phyloP scores from a whole-genome alignment of 108 stramenopile genomes.

The Cyclotella choctawhatcheeana region DNA sequence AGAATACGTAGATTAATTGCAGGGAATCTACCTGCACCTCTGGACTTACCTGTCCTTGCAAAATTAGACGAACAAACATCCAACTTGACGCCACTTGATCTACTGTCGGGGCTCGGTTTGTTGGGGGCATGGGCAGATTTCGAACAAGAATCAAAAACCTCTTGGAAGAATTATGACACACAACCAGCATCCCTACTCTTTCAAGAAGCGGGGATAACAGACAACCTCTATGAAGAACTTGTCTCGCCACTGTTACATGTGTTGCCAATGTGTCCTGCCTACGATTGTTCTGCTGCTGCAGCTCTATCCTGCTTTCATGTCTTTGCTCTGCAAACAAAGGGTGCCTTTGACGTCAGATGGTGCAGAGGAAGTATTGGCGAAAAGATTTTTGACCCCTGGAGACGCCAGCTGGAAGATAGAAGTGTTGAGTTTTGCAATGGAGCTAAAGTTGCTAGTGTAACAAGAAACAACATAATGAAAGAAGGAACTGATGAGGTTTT shows the following conservation, averaged over 20 bases:
- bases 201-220: constrained; percentile 66
- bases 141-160: constrained; percentile 71
- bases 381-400: constrained; percentile 82
- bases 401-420: constrained; percentile 43
- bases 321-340: constrained; percentile 82
- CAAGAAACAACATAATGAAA: constrained; percentile 23
- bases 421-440: constrained; percentile 66
- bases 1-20: constrained; percentile 49
- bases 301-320: constrained; percentile 87
- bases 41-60: constrained; percentile 76
- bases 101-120: constrained; percentile 67
- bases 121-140: constrained; percentile 82
- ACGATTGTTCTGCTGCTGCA: constrained; percentile 88
- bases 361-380: constrained; percentile 75
- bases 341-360: constrained; percentile 91
- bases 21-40: constrained; percentile 66
- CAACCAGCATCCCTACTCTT: constrained; percentile 77
- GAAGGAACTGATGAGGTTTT: neutral
- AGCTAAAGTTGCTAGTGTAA: constrained; percentile 62
- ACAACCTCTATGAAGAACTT: constrained; percentile 64
- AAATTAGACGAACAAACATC: constrained; percentile 54
- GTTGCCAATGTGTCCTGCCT: constrained; percentile 83
- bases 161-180: constrained; percentile 72
- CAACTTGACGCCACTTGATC: constrained; percentile 47
- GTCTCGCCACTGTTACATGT: constrained; percentile 84